phyloP scores from a whole-genome alignment of 352 stramenopile genomes.

The Phytophthora aleatoria region DNA sequence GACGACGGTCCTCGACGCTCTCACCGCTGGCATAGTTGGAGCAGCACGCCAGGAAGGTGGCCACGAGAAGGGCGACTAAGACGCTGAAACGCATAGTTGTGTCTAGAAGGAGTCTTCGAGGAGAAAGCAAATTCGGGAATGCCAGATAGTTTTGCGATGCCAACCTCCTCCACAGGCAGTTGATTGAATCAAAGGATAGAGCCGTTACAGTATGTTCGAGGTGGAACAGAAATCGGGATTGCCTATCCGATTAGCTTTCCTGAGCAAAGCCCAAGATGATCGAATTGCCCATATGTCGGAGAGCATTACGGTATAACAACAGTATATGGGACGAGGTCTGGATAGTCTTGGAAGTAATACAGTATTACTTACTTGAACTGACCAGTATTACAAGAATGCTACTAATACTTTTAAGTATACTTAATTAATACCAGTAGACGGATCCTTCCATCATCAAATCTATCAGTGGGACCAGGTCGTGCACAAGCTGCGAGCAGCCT shows the following conservation, averaged over 20 bases:
- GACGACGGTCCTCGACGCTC: not conserved
- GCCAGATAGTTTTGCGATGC: not conserved
- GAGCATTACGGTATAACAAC: too few relatives aligned
- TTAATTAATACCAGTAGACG: too few relatives aligned
- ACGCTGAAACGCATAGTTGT: not conserved
- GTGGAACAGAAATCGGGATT: not conserved
- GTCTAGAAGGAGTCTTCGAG: not conserved
- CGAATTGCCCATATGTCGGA: too few relatives aligned
- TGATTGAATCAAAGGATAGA: not conserved
- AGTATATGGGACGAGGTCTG: too few relatives aligned
- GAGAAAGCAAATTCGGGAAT: not conserved
- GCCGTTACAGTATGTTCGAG: not conserved
- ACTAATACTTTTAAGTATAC: too few relatives aligned
- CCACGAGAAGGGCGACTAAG: not conserved
- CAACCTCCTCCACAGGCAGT: not conserved
- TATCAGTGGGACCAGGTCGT: too few relatives aligned
- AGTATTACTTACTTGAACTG: too few relatives aligned
- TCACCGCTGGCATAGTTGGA: not conserved
- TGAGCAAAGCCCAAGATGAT: not conserved
- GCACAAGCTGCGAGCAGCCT: too few relatives aligned
- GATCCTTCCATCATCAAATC: too few relatives aligned
- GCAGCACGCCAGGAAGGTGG: slow-evolving; percentile 1
- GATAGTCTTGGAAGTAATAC: too few relatives aligned
- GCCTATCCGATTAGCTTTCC: not conserved
- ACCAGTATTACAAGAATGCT: too few relatives aligned